Conservation (phyloP, 257 asterid species). For the Apocynum venetum region DNA sequence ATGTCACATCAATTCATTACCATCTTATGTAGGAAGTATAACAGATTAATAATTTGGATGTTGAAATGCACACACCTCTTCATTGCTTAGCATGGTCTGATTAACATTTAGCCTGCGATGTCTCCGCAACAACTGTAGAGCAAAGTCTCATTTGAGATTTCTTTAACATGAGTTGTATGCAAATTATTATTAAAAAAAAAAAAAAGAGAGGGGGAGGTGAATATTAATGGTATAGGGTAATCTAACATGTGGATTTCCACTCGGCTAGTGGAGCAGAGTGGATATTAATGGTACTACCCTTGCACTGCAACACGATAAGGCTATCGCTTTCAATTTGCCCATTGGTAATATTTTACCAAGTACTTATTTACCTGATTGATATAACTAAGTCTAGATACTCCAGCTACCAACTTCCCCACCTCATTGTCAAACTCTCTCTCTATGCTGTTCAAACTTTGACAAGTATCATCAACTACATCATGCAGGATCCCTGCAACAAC, state of each 20-base stretch:
- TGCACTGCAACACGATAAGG: not conserved
- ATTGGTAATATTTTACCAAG: not conserved
- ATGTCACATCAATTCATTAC: constrained; percentile 8
- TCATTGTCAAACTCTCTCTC: constrained; percentile 76
- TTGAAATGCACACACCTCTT: constrained; percentile 55
- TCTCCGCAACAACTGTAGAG: constrained; percentile 77
- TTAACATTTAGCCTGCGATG: constrained; percentile 75
- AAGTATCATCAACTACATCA: constrained; percentile 80
- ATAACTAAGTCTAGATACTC: constrained; percentile 88
- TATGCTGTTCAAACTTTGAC: constrained; percentile 65
- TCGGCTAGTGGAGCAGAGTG: not conserved
- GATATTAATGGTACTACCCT: not conserved
- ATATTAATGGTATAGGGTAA: not conserved
- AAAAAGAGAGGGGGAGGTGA: constrained; percentile 4
- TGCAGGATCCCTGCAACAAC: constrained; percentile 97
- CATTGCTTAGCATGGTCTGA: constrained; percentile 62
- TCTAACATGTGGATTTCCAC: not conserved
- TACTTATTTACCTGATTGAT: constrained; percentile 68
- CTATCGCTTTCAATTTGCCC: not conserved
- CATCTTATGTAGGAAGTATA: constrained; percentile 13
- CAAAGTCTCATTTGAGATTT: constrained; percentile 16
- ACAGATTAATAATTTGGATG: constrained; percentile 18
- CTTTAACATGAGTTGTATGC: constrained; percentile 5
- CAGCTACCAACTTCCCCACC: constrained; percentile 84
- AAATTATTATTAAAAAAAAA: not conserved